Evolutionary conservation across 2,329 filamentous ascomycete genomes (phyloP).

Genomic region (Cladophialophora immunda): DNA sequence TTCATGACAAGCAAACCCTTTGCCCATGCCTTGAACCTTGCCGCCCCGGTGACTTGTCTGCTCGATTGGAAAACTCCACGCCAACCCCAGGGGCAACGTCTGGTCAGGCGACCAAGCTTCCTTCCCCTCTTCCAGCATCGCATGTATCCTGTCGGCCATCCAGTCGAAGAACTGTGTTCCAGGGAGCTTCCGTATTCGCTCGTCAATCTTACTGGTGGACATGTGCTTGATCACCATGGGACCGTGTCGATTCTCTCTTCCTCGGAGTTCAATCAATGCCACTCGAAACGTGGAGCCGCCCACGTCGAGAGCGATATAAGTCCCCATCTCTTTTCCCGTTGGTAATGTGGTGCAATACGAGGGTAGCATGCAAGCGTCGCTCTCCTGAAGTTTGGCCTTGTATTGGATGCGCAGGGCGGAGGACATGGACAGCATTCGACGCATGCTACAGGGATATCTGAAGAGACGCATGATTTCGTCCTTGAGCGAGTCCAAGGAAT

Average conservation of each 20-base stretch:
- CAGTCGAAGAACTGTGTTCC: slow-evolving; percentile 71
- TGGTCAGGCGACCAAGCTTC: slow-evolving; percentile 41
- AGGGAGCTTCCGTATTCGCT: slow-evolving; percentile 62
- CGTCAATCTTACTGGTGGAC: slow-evolving; percentile 64
- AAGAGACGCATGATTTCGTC: slow-evolving; percentile 47
- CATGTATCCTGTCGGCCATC: slow-evolving; percentile 69
- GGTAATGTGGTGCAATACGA: slow-evolving; percentile 71
- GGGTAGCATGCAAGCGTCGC: slow-evolving; percentile 70
- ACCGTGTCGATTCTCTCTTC: slow-evolving; percentile 52
- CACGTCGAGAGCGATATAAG: slow-evolving; percentile 69
- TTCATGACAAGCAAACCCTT: slow-evolving; percentile 69
- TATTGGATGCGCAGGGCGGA: slow-evolving; percentile 61
- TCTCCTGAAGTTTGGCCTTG: slow-evolving; percentile 61
- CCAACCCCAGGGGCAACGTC: slow-evolving; percentile 66
- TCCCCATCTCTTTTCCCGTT: slow-evolving; percentile 66
- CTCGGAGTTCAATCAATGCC: slow-evolving; percentile 65
- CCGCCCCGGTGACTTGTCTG: slow-evolving; percentile 68
- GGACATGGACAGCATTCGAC: slow-evolving; percentile 53
- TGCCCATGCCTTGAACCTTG: slow-evolving; percentile 69
- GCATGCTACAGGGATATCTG: slow-evolving; percentile 45
- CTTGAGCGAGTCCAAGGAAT: slow-evolving; percentile 47
- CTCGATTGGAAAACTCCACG: slow-evolving; percentile 73
- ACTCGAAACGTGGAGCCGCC: slow-evolving; percentile 73
- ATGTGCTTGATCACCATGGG: slow-evolving; percentile 65
- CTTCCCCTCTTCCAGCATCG: slow-evolving; percentile 58